Conservation (phyloP, 2,329 filamentous ascomycete genomes). For the Claviceps paspali region DNA sequence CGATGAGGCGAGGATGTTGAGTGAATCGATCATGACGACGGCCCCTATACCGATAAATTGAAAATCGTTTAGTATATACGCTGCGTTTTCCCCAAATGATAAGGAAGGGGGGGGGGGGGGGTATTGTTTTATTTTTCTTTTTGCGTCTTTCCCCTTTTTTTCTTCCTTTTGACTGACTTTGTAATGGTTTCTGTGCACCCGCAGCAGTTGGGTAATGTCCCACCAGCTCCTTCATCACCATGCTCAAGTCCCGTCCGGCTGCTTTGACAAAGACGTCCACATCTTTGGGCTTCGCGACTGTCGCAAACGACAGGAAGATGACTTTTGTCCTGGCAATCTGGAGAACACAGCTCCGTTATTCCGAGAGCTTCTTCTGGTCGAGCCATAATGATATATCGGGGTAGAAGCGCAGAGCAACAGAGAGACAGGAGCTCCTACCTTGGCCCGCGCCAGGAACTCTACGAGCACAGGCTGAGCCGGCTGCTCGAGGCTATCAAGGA, state of each 20-base stretch:
- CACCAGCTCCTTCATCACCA: conserved; percentile 44
- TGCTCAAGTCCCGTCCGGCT: conserved; percentile 38
- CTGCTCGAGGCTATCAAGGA: conserved; percentile 78
- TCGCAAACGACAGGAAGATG: conserved; percentile 66
- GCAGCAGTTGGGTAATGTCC: conserved; percentile 30
- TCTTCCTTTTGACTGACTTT: conserved; percentile 26
- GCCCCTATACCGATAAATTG: conserved; percentile 45
- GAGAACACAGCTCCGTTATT: neutral
- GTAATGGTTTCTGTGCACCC: conserved; percentile 20
- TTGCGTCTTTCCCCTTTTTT: neutral
- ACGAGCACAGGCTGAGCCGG: conserved; percentile 51
- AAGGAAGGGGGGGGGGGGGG: too few relatives aligned
- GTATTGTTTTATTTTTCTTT: too few relatives aligned
- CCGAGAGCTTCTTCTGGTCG: too few relatives aligned
- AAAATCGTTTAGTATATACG: neutral
- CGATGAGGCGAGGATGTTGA: conserved; percentile 48
- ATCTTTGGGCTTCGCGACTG: conserved; percentile 45
- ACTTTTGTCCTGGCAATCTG: conserved; percentile 50
- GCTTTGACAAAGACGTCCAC: conserved; percentile 55
- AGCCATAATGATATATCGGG: too few relatives aligned
- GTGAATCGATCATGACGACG: conserved; percentile 65
- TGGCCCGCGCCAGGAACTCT: conserved; percentile 64
- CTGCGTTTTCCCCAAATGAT: neutral
- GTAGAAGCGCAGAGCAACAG: too few relatives aligned
- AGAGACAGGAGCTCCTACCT: conserved; percentile 28